Percentiles rank a stretch among this genome's conserved stretches.
These are phyloP conservation scores for Dioszegia hungarica DNA, from an alignment of 768 basidiomycete species.

Conservation along the genomic window DNA sequence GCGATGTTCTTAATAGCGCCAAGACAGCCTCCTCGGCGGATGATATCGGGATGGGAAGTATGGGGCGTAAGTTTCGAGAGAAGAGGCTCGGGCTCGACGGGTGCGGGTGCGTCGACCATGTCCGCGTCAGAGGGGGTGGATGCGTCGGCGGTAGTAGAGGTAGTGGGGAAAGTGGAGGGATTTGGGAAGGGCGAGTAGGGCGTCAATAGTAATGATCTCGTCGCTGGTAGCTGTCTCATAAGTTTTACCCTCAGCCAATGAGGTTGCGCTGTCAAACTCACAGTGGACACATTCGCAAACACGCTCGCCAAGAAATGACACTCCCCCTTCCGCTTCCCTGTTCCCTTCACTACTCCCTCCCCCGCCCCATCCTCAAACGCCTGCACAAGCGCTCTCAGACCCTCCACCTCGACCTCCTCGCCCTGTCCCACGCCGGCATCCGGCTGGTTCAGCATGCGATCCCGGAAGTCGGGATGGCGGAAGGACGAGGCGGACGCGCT, in stretches of 20 bases:
- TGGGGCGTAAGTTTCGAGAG: conserved; percentile 76
- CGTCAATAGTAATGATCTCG: conserved; percentile 73
- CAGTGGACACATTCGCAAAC: conserved; percentile 83
- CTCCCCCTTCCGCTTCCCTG: conserved; percentile 63
- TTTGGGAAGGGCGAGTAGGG: conserved; percentile 58
- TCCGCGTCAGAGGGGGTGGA: background rate
- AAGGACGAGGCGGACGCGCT: conserved; percentile 76
- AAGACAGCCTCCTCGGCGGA: conserved; percentile 79
- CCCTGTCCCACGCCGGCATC: conserved; percentile 40
- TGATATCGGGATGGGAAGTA: conserved; percentile 81
- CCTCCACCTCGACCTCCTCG: conserved; percentile 53
- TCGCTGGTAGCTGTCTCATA: conserved; percentile 60
- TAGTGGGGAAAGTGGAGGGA: conserved; percentile 30
- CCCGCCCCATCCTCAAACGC: conserved; percentile 75
- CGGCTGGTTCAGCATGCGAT: conserved; percentile 53
- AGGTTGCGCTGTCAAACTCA: conserved; percentile 50
- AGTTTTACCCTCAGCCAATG: background rate
- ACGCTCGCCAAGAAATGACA: conserved; percentile 90
- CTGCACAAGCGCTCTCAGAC: conserved; percentile 78
- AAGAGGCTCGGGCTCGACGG: conserved; percentile 63
- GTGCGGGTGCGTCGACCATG: conserved; percentile 3
- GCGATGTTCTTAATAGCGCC: conserved; percentile 67
- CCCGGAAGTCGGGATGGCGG: conserved; percentile 60
- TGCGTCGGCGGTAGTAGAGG: background rate
- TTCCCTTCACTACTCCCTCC: conserved; percentile 55